Base-by-base conservation (phyloP, 371 early-diverging fungal species). In the Mortierella sp. region DNA sequence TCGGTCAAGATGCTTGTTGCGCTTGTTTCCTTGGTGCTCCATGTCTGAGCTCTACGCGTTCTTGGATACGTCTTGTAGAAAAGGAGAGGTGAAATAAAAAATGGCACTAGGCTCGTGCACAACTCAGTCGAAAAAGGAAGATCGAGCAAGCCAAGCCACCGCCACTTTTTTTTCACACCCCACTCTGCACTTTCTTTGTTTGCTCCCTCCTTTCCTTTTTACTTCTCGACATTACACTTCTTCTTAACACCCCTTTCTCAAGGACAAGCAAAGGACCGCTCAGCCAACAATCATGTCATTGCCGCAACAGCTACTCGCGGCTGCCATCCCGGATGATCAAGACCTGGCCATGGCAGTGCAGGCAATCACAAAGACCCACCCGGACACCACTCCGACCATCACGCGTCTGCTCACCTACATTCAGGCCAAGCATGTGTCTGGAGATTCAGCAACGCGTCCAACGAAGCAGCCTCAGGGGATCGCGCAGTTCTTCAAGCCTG, bases 391-490 rank as follows among this genome's bases (percentile, higher is more conserved):
- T 9, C 64, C 69, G 5, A 74, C 81, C 70, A 77, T 85, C 46
- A 64, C 81, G 61, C 81, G 86, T 50, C 57, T 85, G 24, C 78
- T 85, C 51, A 50, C 50, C 14, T 77, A 78, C 74, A 61, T 83
- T 28, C 74, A 80, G 59, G 70, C 61, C 24, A 77, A 69, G 48
- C 78, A 54, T 28, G 57, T 10, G 14, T 26, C 54, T 6, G 28
- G 10, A 28, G 16, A 9, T 50, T 50, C 50, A 14, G 16, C 57
- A 67, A 34, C 34, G 31, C 46, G 46, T 46, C n/a, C 46, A 11
- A 44, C 40, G 13, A 76, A 73, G 43, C 77, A 37, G 46, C 67
- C 70, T 10, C 73, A 73, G 26, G 76, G 76, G 11, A 72, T 82
- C 37, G 73, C 80, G 5, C 80, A 72, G 34, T 77, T 73, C 69